Evolutionary conservation across 192 early-diverging fungal genomes (phyloP), one percentile per base, ranked within the genome.

Genomic region (Mortierella antarctica): DNA sequence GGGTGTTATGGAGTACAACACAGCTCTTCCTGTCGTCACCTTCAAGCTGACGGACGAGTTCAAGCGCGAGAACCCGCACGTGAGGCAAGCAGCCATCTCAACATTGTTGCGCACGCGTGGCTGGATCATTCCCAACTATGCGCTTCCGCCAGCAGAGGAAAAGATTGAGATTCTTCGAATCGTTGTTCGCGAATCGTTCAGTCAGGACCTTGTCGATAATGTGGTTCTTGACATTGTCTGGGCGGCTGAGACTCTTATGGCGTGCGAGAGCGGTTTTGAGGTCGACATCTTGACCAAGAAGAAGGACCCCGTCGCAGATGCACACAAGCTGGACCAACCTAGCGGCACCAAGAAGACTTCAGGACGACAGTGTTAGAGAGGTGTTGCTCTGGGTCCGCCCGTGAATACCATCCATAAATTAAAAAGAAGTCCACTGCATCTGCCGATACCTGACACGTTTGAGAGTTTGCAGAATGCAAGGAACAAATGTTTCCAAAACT

Each of bases 91-190:
- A 64, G 86, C 87, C 40, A 63, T 93, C 31, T 83, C 89, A 14
- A 84, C 82, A 31, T 73, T 88, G 65, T 79, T 92, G 56, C 89
- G 87, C 53, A 87, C 89, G 52, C 89, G 88, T 63, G 91, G 91
- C 7, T 93, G 92, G 92, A 89, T 93, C 71, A 89, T 93, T 9
- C 92, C 92, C 60, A 90, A 89, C 57, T 93, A 93, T 71, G 86
- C 88, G 21, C 85, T 93, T 78, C 89, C 92, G 12, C 91, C 87
- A 12, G 52, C 86, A 53, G 58, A 69, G 4, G 80, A 84, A 67
- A 58, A 67, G 31, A 70, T 86, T 53, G 87, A 89, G 47, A 70
- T 92, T 54, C 56, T 92, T 72, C 88, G 91, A 41, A 88, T 93
- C n/a, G 91, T 92, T 11, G 82, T 93, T 39, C 85, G 90, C 52